These are phyloP conservation scores for Mycosarcoma mackinlayi DNA, from an alignment of 1,284 basidiomycete genomes.

Conservation along the genomic window DNA sequence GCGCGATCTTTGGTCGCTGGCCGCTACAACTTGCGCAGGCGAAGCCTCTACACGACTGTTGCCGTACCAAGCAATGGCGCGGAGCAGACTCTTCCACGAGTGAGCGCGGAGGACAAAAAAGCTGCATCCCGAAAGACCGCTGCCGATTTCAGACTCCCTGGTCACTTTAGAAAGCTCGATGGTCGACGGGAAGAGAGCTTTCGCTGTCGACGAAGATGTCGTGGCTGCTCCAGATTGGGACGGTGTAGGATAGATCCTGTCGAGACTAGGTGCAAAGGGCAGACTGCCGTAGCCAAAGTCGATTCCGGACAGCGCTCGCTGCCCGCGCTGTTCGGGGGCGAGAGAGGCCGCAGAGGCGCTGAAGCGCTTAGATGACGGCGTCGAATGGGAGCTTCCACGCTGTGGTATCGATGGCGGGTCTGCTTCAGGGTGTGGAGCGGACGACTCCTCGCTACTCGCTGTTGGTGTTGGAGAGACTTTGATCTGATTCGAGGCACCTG, in stretches of 20 bases:
- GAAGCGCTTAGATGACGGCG: constrained; percentile 9
- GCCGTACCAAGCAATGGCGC: constrained; percentile 59
- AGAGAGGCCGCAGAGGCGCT: constrained; percentile 10
- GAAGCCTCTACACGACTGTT: constrained; percentile 54
- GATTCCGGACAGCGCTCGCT: constrained; percentile 43
- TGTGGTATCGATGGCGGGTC: constrained; percentile 18
- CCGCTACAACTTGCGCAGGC: constrained; percentile 46
- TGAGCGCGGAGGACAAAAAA: constrained; percentile 54
- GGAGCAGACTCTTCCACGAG: constrained; percentile 55
- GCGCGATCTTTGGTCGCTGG: constrained; percentile 13
- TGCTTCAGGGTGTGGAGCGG: neutral
- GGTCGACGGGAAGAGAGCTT: constrained; percentile 33
- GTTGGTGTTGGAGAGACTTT: constrained; percentile 2
- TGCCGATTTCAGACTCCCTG: neutral
- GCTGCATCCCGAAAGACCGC: neutral
- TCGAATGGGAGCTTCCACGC: constrained; percentile 22
- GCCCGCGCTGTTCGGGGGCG: constrained; percentile 18
- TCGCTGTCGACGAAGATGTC: constrained; percentile 10
- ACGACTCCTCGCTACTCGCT: constrained; percentile 3
- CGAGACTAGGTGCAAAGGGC: constrained; percentile 47
- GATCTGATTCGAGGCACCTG: neutral
- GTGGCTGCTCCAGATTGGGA: constrained; percentile 7
- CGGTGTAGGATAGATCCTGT: constrained; percentile 14
- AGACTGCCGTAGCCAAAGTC: constrained; percentile 50
- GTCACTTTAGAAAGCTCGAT: constrained; percentile 30